Evolutionary conservation across 192 early-diverging fungal species (phyloP).

Genomic region (Gamsiella multidivaricata): DNA sequence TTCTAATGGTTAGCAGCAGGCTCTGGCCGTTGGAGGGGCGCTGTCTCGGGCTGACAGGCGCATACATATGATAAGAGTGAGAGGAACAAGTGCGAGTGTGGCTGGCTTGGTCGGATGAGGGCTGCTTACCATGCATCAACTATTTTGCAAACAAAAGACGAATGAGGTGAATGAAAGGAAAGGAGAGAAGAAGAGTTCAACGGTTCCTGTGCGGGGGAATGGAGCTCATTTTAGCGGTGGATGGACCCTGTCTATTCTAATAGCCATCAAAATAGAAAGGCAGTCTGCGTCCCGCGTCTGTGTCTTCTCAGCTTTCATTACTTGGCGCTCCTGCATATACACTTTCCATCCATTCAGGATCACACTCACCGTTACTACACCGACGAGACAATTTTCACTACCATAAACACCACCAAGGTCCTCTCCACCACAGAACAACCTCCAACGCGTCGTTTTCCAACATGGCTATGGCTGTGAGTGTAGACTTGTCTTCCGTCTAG

Average conservation of each 20-base stretch:
- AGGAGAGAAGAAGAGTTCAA: neutral
- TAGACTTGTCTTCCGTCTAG: too few relatives aligned
- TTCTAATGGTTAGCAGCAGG: neutral
- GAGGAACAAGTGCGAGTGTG: neutral
- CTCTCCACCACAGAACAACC: neutral
- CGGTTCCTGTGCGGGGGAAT: too few relatives aligned
- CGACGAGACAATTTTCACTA: too few relatives aligned
- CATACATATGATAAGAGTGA: neutral
- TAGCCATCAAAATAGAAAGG: too few relatives aligned
- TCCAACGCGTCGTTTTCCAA: neutral
- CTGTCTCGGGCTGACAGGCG: neutral
- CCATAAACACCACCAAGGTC: too few relatives aligned
- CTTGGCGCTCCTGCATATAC: too few relatives aligned
- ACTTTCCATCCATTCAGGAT: too few relatives aligned
- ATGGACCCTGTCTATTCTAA: too few relatives aligned
- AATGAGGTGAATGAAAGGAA: neutral
- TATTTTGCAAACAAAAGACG: neutral
- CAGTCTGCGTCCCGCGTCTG: too few relatives aligned
- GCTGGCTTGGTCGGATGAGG: neutral
- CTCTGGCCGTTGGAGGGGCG: neutral
- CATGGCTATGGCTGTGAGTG: conserved; percentile 49
- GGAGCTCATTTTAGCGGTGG: too few relatives aligned
- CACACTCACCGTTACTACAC: too few relatives aligned
- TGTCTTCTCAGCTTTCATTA: too few relatives aligned
- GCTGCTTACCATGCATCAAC: conserved; percentile 11